These are phyloP conservation scores for Solanum infundibuliforme DNA, from an alignment of 257 asterid genomes.

Conservation along the genomic window DNA sequence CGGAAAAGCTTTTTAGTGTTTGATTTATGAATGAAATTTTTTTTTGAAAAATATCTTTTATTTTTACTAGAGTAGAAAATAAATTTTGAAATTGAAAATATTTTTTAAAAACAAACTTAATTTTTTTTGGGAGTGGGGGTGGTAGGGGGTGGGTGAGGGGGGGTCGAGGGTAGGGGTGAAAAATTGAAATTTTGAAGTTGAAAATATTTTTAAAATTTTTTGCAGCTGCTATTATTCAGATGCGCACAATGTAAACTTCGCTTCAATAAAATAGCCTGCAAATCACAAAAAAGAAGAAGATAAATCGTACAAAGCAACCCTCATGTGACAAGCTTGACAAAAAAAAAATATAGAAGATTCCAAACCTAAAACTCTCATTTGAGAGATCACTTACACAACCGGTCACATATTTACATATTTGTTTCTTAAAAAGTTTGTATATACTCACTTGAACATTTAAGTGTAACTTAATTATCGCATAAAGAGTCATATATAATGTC, in stretches of 20 bases:
- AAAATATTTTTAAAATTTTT: no score
- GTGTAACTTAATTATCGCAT: not conserved
- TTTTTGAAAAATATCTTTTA: no score
- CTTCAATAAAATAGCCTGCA: not conserved
- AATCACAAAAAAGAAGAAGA: not conserved
- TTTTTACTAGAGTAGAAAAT: no score
- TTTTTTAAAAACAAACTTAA: no score
- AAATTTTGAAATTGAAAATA: no score
- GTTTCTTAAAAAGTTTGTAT: not conserved
- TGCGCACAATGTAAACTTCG: not conserved
- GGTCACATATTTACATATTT: not conserved
- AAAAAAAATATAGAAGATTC: no score
- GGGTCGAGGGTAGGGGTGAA: no score
- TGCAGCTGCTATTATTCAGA: not conserved
- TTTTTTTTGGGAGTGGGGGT: no score
- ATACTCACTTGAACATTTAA: not conserved
- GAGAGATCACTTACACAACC: not conserved
- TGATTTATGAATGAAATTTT: no score
- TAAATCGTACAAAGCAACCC: fast-evolving
- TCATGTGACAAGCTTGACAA: not conserved
- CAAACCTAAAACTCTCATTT: not conserved
- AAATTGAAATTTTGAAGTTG: no score
- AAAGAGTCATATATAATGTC: not conserved
- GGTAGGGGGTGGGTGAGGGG: no score
- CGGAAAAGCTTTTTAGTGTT: no score